Conservation (phyloP, 306 rosid genomes). For the Echinosophora koreensis region DNA sequence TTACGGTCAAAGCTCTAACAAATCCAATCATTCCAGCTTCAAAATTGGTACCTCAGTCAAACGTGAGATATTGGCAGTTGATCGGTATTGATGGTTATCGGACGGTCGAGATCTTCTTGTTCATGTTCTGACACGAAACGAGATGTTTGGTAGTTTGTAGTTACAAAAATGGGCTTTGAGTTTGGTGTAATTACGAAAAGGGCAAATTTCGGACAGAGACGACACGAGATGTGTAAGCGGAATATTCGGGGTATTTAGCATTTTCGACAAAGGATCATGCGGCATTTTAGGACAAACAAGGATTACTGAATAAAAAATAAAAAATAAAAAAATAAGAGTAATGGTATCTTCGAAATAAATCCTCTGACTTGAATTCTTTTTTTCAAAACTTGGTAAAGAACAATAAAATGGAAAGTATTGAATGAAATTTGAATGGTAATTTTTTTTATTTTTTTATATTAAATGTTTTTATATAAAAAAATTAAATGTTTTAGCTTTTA, state of each 20-base stretch:
- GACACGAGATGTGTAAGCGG: constrained; percentile 16
- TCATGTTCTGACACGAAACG: constrained; percentile 28
- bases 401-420: no score
- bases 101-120: constrained; percentile 39
- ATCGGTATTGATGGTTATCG: neutral
- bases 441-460: no score
- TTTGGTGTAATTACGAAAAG: neutral
- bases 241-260: constrained; percentile 38
- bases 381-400: no score
- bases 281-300: constrained; percentile 8
- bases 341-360: no score
- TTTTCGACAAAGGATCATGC: constrained; percentile 16
- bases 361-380: no score
- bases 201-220: constrained; percentile 17
- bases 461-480: no score
- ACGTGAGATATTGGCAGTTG: constrained; percentile 24
- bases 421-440: no score
- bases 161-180: constrained; percentile 17
- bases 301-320: neutral
- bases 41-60: constrained; percentile 60
- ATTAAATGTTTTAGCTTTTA: no score
- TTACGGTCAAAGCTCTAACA: constrained; percentile 57
- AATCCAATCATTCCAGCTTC: constrained; percentile 58
- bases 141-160: neutral
- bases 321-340: no score